Base-by-base conservation (phyloP, 441 rosid species). In the Jatropha podagrica region DNA sequence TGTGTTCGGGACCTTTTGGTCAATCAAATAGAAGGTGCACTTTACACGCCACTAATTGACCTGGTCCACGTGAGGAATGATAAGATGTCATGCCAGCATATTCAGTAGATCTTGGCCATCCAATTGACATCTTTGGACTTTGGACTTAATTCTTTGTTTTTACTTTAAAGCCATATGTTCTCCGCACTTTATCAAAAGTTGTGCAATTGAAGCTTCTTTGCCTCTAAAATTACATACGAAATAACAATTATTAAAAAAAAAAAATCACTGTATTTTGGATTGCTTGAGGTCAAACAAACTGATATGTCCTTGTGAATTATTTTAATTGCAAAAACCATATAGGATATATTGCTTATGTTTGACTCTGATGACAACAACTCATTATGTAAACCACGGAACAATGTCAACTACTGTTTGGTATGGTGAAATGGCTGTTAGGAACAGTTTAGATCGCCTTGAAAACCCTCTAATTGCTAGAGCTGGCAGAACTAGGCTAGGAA, bases 1-100 rank as follows among this genome's bases (percentile, higher is more conserved):
- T 63, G 26, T 20, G 42, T 72, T 60, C 26, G 64, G 69, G 55
- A 23, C 42, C 54, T 42, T 69, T 69, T 69, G 52, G 55, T 63
- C 58, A 41, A 41, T 76, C 52, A 37, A 69, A 27, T 12, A 73
- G 54, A 10, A 40, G 63, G 48, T 26, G 69, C 37, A 14, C 69
- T 38, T 37, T 68, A 14, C 61, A 69, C 38, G 40, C 69, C 20
- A 68, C 20, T 32, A 4, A 48, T 11, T 46, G 60, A 14, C 41
- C 49, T 60, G 52, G 68, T 75, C 74, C 70, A 26, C 65, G 4
- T 5, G 27, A 15, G 76, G 63, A 15, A 46, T 52, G 37, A 38
- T n/a, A 46, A 56, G 48, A 72, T 17, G 14, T 7, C 17, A 70
- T 17, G 58, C 44, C 74, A 42, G 1, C n/a, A 41, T 41, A 0